A percentile compares a stretch with the other conserved stretches of the same genome.
Conservation (phyloP, 805 yeast species). For the Yamadazyma philogaea region DNA sequence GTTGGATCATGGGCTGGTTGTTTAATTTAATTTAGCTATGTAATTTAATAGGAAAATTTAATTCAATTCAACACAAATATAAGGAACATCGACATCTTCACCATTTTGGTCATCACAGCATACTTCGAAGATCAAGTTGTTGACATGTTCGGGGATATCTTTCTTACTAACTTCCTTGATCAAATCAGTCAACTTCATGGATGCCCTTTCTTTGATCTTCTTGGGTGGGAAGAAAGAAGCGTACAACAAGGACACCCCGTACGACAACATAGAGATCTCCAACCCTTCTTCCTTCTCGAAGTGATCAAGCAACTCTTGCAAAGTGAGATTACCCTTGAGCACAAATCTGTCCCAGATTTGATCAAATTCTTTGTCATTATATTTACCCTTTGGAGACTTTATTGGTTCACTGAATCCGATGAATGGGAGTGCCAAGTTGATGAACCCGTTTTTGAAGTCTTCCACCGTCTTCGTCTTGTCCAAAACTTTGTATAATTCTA, state of each 20-base stretch:
- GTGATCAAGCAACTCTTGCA: conserved; percentile 67
- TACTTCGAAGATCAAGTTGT: conserved; percentile 80
- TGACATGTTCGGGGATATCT: conserved; percentile 68
- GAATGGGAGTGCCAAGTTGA: conserved; percentile 67
- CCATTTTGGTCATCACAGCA: conserved; percentile 90
- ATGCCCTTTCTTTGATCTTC: conserved; percentile 76
- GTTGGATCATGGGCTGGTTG: conserved; percentile 47
- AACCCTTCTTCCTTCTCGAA: conserved; percentile 82
- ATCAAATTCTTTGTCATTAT: conserved; percentile 76
- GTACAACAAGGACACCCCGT: conserved; percentile 83
- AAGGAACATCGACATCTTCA: conserved; percentile 96
- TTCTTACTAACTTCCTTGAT: conserved; percentile 85
- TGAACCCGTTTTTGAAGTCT: conserved; percentile 18
- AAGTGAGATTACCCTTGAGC: conserved; percentile 70
- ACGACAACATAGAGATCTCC: conserved; percentile 85
- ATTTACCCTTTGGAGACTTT: conserved; percentile 76
- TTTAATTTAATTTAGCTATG: neutral
- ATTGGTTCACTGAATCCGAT: conserved; percentile 97
- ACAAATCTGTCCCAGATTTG: conserved; percentile 95
- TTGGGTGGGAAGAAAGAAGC: conserved; percentile 93
- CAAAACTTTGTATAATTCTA: conserved; percentile 92
- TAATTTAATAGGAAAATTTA: neutral
- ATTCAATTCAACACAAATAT: conserved; percentile 52
- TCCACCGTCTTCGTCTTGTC: conserved; percentile 67
- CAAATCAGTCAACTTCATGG: conserved; percentile 65